Percentiles rank a stretch among this genome's conserved stretches.
Conservation (phyloP, 2,329 filamentous ascomycete species). For the Claviceps maximensis region DNA sequence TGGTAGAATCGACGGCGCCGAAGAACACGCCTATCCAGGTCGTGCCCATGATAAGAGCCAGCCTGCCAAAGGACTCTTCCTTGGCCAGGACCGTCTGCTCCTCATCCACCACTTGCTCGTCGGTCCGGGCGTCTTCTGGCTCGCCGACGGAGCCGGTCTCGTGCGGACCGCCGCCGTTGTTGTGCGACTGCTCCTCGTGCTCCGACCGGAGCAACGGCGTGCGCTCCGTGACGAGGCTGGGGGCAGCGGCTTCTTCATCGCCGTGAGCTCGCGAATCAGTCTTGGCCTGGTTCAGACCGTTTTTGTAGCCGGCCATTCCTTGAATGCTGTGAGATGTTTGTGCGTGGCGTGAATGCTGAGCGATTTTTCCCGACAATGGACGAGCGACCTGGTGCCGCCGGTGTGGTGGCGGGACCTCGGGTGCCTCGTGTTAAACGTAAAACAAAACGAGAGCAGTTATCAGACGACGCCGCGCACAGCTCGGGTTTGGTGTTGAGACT, state of each 20-base stretch:
- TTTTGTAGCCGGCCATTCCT: background rate
- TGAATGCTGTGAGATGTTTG: background rate
- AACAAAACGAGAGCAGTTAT: too few species aligned
- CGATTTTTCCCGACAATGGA: background rate
- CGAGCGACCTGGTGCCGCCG: background rate
- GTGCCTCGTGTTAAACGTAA: too few species aligned
- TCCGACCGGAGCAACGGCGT: constrained; percentile 5
- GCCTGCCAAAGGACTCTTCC: constrained; percentile 32
- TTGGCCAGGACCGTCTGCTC: constrained; percentile 35
- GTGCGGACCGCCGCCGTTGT: background rate
- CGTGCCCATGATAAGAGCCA: constrained; percentile 41
- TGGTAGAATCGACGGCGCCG: constrained; percentile 58
- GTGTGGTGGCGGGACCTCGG: too few species aligned
- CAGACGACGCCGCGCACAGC: too few species aligned
- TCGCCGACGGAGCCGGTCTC: constrained; percentile 6
- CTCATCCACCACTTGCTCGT: constrained; percentile 16
- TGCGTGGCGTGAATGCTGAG: background rate
- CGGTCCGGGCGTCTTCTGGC: background rate
- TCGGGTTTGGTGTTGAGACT: too few species aligned
- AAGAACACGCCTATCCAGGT: constrained; percentile 50
- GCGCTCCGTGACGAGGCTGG: background rate
- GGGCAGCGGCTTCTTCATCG: background rate
- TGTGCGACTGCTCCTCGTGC: background rate
- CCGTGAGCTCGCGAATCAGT: background rate
- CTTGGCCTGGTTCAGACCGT: background rate